These are phyloP conservation scores for Colletotrichum phormii DNA, from an alignment of 2,329 filamentous ascomycete genomes.

Conservation along the genomic window DNA sequence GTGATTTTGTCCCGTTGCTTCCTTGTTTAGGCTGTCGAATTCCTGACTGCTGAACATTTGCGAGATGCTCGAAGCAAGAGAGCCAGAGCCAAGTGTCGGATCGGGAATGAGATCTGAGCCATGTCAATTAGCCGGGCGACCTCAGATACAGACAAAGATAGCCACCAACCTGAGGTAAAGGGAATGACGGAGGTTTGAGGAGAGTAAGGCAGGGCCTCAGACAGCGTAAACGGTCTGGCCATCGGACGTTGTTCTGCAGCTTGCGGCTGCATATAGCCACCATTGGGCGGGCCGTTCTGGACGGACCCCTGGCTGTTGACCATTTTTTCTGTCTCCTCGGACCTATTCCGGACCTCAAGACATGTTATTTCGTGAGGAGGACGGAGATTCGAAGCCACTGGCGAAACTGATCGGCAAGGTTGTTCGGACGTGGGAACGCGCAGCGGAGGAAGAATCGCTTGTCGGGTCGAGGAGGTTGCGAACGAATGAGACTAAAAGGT, in stretches of 20 bases:
- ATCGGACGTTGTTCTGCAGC: constrained; percentile 28
- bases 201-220: constrained; percentile 84
- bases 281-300: constrained; percentile 34
- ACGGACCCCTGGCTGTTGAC: constrained; percentile 30
- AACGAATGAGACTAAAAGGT: background rate
- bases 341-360: constrained; percentile 17
- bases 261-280: constrained; percentile 34
- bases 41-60: constrained; percentile 63
- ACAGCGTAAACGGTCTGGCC: constrained; percentile 68
- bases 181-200: constrained; percentile 85
- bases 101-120: constrained; percentile 72
- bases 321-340: constrained; percentile 25
- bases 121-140: background rate
- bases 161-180: constrained; percentile 75
- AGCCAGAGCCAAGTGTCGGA: constrained; percentile 69
- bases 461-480: background rate
- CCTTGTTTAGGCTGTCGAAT: constrained; percentile 77
- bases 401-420: constrained; percentile 4
- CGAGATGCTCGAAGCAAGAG: constrained; percentile 62
- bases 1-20: constrained; percentile 71
- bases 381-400: background rate
- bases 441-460: background rate
- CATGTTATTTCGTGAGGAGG: constrained; percentile 27
- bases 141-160: background rate
- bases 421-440: constrained; percentile 21